Base-by-base conservation (phyloP, 2,329 filamentous ascomycete genomes). In the Aspergillus spinulosporus region DNA sequence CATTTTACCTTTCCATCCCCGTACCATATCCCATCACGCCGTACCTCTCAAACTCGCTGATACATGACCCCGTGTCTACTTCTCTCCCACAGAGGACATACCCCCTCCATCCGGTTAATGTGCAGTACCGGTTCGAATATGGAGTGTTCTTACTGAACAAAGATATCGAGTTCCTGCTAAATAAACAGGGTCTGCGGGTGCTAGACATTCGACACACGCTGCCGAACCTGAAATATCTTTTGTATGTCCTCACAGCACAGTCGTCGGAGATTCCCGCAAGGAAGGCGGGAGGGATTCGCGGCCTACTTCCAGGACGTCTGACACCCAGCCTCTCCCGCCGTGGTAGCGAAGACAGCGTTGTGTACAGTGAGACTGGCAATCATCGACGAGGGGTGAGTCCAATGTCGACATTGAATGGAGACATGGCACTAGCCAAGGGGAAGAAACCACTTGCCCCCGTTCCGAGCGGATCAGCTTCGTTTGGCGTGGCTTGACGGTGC, bases 141-240 rank as follows among this genome's bases (percentile, higher is more conserved):
- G 94, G 82, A 8, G 94, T 96, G 69, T 99, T 97, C 66, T 78
- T 97, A n/a, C 82, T 99, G 11, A 97, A 97, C 77, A 97, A 97
- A 74, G 80, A 97, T 68, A 92, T 99, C 54, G 92, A 97, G 64
- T 79, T 86, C 47, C 70, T 88, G 8, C 77, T 85, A 64, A 82
- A 80, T 58, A 75, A 78, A 1, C 86, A 92, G 62, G 88, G 88
- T 0, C 78, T 97, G 9, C 86, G 88, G 46, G 87, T 96, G 1
- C 82, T 97, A 60, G 94, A 99, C 67, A 91, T 97, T 14, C 84
- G 94, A 3, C 91, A 97, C 64, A 96, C 93, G 0, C 77, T 97
- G 5, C 92, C 93, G 1, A 99, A 99, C 68, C 78, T 99, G 7
- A 96, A 96, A 71, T 97, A 96, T 65, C 78, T 97, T 12, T 78